Base-by-base conservation (phyloP, 139 green algal genomes). In the Penium margaritaceum region DNA sequence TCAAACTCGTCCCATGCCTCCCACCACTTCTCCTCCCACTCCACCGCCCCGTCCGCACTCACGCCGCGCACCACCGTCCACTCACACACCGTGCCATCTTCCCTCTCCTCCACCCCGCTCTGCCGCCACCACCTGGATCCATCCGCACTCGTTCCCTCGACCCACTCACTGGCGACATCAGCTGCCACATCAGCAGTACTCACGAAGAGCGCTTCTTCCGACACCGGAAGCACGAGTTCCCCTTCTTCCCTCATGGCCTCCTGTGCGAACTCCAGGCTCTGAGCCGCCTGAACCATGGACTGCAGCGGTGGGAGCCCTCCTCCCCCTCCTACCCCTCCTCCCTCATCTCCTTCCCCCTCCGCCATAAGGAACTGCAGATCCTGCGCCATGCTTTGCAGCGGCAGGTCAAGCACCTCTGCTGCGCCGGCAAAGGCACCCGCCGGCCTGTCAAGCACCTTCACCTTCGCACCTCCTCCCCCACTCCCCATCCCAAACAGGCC, bases 11-110 rank as follows among this genome's bases (percentile, higher is more conserved):
- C 75, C 0, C 38, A 61, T n/a, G 66, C 34, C 64, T 81, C 74
- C 74, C 68, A 82, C 75, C 75, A 82, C 38, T 82, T 82, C 68
- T 82, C 69, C 69, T 82, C 68, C 68, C 68, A 82, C 54, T 82
- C 75, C 12, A 51, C 53, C 12, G 30, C 34, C 1, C 72, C 72
- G 38, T 80, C 72, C 47, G 63, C 72, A 71, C 64, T 76, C 32
- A 74, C 63, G 0, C 72, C 72, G 9, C 72, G 55, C 4, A 80
- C 44, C 30, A 74, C 72, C 19, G 65, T 74, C 72, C 72, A 80
- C 5, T 47, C 17, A 6, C 72, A 80, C 17, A 80, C 47, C 66
- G 67, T 66, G 9, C 72, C 72, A 27, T 77, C 62, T 15, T 43
- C 72, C 34, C 63, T 38, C 69, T 78, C 72, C 29, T 80, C 72